Evolutionary conservation across 2,329 filamentous ascomycete species (phyloP).

Genomic region (Ceratocystis variospora): DNA sequence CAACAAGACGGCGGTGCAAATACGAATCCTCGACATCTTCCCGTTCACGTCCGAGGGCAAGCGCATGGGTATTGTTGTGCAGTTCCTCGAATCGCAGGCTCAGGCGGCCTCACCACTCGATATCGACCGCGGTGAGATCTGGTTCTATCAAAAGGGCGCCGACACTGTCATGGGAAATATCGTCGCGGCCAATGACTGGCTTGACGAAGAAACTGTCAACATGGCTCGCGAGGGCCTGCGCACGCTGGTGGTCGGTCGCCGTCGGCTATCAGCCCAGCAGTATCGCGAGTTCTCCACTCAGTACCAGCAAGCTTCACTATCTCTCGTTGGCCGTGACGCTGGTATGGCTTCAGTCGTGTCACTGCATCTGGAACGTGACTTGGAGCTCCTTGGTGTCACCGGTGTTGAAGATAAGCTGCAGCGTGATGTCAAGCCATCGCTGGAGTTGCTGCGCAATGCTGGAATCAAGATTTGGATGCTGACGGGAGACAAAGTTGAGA

Average conservation of each 20-base stretch:
- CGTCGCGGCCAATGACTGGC: slow-evolving; percentile 92
- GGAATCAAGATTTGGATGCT: slow-evolving; percentile 99
- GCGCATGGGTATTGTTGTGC: slow-evolving; percentile 92
- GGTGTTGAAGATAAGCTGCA: slow-evolving; percentile 97
- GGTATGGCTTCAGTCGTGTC: slow-evolving; percentile 70
- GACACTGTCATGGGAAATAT: slow-evolving; percentile 98
- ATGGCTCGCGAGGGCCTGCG: slow-evolving; percentile 95
- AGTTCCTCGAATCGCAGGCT: slow-evolving; percentile 53
- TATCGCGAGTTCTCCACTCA: slow-evolving; percentile 66
- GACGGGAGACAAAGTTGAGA: slow-evolving; percentile 97
- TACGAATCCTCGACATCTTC: slow-evolving; percentile 84
- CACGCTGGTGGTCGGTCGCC: slow-evolving; percentile 89
- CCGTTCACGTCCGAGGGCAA: slow-evolving; percentile 97
- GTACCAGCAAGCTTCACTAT: slow-evolving; percentile 67
- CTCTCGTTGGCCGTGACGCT: slow-evolving; percentile 64
- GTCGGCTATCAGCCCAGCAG: slow-evolving; percentile 61
- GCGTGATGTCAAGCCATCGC: slow-evolving; percentile 83
- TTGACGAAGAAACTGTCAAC: slow-evolving; percentile 97
- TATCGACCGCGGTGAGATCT: slow-evolving; percentile 61
- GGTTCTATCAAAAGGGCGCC: slow-evolving; percentile 97
- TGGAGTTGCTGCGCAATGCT: slow-evolving; percentile 89
- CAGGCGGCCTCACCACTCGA: slow-evolving; percentile 28
- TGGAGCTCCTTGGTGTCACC: slow-evolving; percentile 92
- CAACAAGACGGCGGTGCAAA: slow-evolving; percentile 62
- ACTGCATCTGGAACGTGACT: slow-evolving; percentile 68